These are phyloP conservation scores for Rubroshorea leprosula DNA, from an alignment of 345 rosid species.

Conservation along the genomic window DNA sequence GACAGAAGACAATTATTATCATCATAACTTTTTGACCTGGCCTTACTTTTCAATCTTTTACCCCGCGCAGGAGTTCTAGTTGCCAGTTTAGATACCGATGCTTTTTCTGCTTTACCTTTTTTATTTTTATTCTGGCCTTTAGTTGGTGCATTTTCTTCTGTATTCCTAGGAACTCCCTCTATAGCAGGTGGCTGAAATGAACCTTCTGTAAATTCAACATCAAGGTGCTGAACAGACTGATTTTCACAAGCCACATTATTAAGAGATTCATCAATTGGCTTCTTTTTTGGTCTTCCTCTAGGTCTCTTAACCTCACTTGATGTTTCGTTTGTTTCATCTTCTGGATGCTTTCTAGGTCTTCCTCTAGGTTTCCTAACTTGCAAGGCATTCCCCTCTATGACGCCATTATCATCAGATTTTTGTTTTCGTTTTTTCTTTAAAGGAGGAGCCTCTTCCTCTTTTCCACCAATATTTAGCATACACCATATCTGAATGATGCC, in stretches of 20 bases:
- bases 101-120: conserved; percentile 18
- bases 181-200: conserved; percentile 26
- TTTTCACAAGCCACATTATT: conserved; percentile 26
- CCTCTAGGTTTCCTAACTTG: conserved; percentile 40
- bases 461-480: conserved; percentile 35
- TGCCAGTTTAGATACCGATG: conserved; percentile 25
- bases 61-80: conserved; percentile 21
- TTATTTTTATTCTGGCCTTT: conserved; percentile 19
- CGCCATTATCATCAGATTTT: conserved; percentile 16
- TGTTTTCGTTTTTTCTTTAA: conserved; percentile 22
- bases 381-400: conserved; percentile 14
- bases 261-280: conserved; percentile 30
- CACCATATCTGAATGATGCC: conserved; percentile 91
- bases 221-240: conserved; percentile 36
- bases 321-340: conserved; percentile 20
- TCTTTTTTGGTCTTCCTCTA: conserved; percentile 52
- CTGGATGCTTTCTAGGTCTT: conserved; percentile 35
- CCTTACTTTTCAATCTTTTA: conserved; percentile 28
- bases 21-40: conserved; percentile 11
- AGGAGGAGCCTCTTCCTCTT: conserved; percentile 24
- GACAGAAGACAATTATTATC: conserved; percentile 15
- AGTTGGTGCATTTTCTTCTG: conserved; percentile 22
- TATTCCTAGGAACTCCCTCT: conserved; percentile 28
- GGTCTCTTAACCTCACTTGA: conserved; percentile 27
- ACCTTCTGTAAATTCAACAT: conserved; percentile 44